phyloP scores from a whole-genome alignment of 805 yeast genomes.

The Komagataella ulmi region DNA sequence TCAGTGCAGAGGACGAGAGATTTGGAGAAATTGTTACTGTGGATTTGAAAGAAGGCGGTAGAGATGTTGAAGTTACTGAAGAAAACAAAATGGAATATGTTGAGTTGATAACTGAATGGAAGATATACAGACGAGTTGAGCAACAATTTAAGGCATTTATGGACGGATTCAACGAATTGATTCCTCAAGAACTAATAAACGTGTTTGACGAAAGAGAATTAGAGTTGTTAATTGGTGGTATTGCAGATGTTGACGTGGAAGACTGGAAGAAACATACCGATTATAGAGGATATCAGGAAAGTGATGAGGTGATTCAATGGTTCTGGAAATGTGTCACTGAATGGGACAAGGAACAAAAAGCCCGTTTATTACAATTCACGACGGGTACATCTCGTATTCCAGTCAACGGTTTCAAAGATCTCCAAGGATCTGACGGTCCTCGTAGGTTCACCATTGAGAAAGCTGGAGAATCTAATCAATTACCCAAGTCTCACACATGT shows the following conservation, averaged over 20 bases:
- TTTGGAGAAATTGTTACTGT: slow-evolving; percentile 87
- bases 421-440: slow-evolving; percentile 99
- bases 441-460: slow-evolving; percentile 97
- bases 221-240: slow-evolving; percentile 94
- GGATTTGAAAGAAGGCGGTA: slow-evolving; percentile 83
- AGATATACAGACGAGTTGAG: slow-evolving; percentile 82
- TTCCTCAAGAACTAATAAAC: slow-evolving; percentile 91
- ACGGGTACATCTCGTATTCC: slow-evolving; percentile 99
- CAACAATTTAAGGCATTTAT: slow-evolving; percentile 94
- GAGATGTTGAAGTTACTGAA: slow-evolving; percentile 82
- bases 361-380: slow-evolving; percentile 89
- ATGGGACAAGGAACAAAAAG: slow-evolving; percentile 96
- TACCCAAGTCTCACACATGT: slow-evolving; percentile 97
- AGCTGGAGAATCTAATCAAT: slow-evolving; percentile 87
- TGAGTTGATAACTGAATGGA: slow-evolving; percentile 92
- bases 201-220: slow-evolving; percentile 97
- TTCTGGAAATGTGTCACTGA: slow-evolving; percentile 90
- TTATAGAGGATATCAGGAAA: slow-evolving; percentile 94
- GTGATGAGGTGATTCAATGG: slow-evolving; percentile 96
- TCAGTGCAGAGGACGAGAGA: slow-evolving; percentile 77
- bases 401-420: slow-evolving; percentile 95
- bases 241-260: slow-evolving; percentile 93
- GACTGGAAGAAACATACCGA: slow-evolving; percentile 99
- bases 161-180: slow-evolving; percentile 94
- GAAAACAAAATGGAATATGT: slow-evolving; percentile 93